Evolutionary conservation across 345 rosid genomes (phyloP).

Genomic region (Arabidopsis suecica): DNA sequence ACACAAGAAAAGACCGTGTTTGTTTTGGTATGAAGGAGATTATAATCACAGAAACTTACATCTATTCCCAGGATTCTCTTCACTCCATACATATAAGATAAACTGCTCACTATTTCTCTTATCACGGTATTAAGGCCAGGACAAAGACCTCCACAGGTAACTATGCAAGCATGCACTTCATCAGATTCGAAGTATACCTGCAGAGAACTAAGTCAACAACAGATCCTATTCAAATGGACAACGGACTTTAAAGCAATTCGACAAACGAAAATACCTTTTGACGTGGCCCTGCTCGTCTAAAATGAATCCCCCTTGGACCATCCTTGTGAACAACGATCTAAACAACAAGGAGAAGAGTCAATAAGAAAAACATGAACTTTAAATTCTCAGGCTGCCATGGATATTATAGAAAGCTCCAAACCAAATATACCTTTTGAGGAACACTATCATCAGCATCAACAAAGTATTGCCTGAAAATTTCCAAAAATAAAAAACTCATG

Average conservation of each 20-base stretch:
- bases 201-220: conserved; percentile 22
- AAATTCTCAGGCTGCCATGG: conserved; percentile 6
- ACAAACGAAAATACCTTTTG: conserved; percentile 59
- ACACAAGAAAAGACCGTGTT: neutral
- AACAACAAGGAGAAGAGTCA: conserved; percentile 23
- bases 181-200: conserved; percentile 76
- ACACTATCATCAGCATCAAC: conserved; percentile 85
- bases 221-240: conserved; percentile 19
- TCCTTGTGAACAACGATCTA: conserved; percentile 80
- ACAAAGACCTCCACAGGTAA: conserved; percentile 90
- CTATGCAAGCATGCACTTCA: conserved; percentile 86
- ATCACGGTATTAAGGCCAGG: conserved; percentile 88
- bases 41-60: conserved; percentile 52
- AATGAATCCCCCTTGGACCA: conserved; percentile 77
- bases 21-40: neutral
- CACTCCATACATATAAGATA: conserved; percentile 81
- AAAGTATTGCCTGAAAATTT: conserved; percentile 75
- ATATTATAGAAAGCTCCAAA: neutral
- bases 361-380: conserved; percentile 13
- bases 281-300: conserved; percentile 90
- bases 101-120: conserved; percentile 73
- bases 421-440: conserved; percentile 57
- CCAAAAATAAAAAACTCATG: neutral
- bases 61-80: conserved; percentile 75
- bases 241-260: neutral